Percentiles rank a stretch among this genome's conserved stretches.
phyloP scores from a whole-genome alignment of 768 basidiomycete species.

The Termitomyces heimii region DNA sequence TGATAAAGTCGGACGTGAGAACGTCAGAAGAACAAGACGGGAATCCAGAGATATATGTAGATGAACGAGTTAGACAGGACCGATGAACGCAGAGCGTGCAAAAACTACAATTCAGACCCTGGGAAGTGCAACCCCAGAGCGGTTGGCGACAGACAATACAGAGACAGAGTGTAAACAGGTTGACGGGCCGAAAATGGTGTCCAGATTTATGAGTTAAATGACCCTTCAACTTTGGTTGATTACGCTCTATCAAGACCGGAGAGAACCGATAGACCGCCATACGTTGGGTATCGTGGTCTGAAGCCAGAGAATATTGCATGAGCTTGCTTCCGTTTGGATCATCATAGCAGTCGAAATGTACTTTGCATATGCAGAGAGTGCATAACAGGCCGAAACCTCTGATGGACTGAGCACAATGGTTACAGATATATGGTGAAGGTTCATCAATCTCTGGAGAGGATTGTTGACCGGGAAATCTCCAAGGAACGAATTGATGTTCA shows the following conservation, averaged over 20 bases:
- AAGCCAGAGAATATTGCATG: conserved; percentile 42
- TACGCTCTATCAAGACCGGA: conserved; percentile 29
- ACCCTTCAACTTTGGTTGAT: conserved; percentile 9
- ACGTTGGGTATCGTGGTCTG: conserved; percentile 43
- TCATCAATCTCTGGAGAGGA: conserved; percentile 22
- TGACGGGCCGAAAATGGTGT: conserved; percentile 54
- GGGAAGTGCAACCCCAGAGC: conserved; percentile 64
- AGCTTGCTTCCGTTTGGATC: conserved; percentile 57
- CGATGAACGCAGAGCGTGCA: conserved; percentile 62
- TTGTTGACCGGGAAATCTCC: conserved; percentile 39
- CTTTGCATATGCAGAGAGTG: conserved; percentile 59
- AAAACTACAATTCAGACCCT: conserved; percentile 56
- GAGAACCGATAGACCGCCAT: conserved; percentile 64
- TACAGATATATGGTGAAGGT: conserved; percentile 41
- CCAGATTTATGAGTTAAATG: conserved; percentile 20
- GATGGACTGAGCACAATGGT: conserved; percentile 47
- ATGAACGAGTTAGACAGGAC: conserved; percentile 32
- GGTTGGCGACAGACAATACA: conserved; percentile 65
- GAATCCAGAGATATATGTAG: conserved; percentile 17
- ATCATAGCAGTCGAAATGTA: conserved; percentile 80
- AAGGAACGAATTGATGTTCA: conserved; percentile 64
- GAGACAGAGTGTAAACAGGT: conserved; percentile 67
- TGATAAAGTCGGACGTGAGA: conserved; percentile 40
- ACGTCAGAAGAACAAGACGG: conserved; percentile 32
- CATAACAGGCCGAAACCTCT: conserved; percentile 70